These are phyloP conservation scores for Venturia effusa DNA, from an alignment of 2,329 filamentous ascomycete genomes.

Conservation along the genomic window DNA sequence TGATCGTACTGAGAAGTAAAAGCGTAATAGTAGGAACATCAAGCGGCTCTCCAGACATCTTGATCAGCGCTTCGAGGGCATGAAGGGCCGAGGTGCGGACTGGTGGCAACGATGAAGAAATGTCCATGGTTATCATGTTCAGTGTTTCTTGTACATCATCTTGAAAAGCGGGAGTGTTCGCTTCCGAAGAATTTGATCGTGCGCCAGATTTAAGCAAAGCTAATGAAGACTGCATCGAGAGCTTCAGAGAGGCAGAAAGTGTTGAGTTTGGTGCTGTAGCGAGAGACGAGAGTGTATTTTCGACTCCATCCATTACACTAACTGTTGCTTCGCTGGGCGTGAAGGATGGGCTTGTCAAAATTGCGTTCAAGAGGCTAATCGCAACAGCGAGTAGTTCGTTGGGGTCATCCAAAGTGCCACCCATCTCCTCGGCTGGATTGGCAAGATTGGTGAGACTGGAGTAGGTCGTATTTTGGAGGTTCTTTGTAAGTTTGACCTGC, in stretches of 20 bases:
- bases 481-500: conserved; percentile 27
- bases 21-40: conserved; percentile 57
- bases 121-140: conserved; percentile 14
- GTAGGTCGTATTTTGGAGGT: conserved; percentile 18
- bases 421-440: not conserved
- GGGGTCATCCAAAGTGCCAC: not conserved
- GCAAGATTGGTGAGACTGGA: conserved; percentile 20
- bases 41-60: conserved; percentile 43
- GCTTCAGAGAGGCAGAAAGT: conserved; percentile 17
- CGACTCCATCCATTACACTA: not conserved
- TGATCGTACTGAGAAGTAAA: conserved; percentile 52
- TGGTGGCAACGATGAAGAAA: conserved; percentile 25
- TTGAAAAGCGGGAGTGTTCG: conserved; percentile 33
- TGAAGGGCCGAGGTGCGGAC: conserved; percentile 26
- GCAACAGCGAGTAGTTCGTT: conserved; percentile 28
- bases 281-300: not conserved
- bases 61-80: conserved; percentile 37
- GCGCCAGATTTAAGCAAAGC: conserved; percentile 41
- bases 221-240: conserved; percentile 19
- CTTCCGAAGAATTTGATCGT: conserved; percentile 18
- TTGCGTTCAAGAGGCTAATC: conserved; percentile 27
- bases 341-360: conserved; percentile 15
- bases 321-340: conserved; percentile 6
- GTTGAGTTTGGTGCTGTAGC: conserved; percentile 18
- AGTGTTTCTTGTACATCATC: conserved; percentile 18